Base-by-base conservation (phyloP, 768 basidiomycete genomes). In the Amanita rubescens region DNA sequence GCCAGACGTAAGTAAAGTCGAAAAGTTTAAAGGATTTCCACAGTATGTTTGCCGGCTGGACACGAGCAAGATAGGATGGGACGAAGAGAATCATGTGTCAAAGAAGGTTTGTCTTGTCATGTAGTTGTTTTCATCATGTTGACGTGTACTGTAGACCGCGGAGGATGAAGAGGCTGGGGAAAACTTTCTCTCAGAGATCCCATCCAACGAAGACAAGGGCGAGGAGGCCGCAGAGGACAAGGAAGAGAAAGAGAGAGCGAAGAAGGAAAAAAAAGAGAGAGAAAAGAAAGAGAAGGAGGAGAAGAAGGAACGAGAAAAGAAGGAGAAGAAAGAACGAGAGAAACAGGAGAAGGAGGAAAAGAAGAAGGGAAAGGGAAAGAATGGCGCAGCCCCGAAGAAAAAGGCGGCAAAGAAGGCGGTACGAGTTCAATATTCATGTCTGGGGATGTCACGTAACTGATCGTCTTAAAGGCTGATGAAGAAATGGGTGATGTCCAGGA, bases 81-180 rank as follows among this genome's bases (percentile, higher is more conserved):
- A n/a, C n/a, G n/a, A n/a, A n/a, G n/a, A 79, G 56, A 80, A 78
- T 57, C 73, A 74, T 30, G 65, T 64, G 45, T 55, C 72, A 27
- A 79, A 76, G 64, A 69, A 65, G 65, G 69, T 66, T 37, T 24
- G 56, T 55, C 17, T 19, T 25, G 14, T 33, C 2, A 54, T 44
- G 14, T 46, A 45, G 35, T 48, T 53, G 53, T 46, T 32, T 47
- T 15, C 20, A 39, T 8, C 2, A 5, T 44, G 30, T 12, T 39
- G 30, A 49, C 52, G 20, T 30, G 24, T 15, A 24, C 24, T 25
- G 39, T 33, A 55, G 14, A 35, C 69, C 63, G 62, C 58, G 12
- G 65, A 66, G 9, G 69, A 68, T 19, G 70, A 72, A 1, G 73
- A 69, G 41, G 71, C 71, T 45, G 75, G 63, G 14, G 76, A 76